Evolutionary conservation across 345 rosid genomes (phyloP).

Genomic region (Lenwebbia sp.): DNA sequence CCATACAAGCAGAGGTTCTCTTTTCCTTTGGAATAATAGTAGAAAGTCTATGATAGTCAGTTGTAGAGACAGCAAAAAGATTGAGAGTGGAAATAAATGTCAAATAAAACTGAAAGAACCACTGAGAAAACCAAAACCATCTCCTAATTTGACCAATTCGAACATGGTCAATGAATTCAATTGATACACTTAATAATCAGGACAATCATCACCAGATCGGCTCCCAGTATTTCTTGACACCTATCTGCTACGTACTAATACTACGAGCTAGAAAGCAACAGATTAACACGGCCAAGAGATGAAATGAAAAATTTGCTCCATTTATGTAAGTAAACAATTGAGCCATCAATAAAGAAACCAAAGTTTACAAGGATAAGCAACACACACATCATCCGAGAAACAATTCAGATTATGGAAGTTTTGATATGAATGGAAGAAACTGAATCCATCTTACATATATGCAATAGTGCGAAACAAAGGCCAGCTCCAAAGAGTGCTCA

Average conservation of each 20-base stretch:
- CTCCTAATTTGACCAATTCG: not conserved
- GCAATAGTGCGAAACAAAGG: not conserved
- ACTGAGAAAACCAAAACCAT: not conserved
- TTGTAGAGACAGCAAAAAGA: not conserved
- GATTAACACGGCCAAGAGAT: not conserved
- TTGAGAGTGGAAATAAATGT: not conserved
- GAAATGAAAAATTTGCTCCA: not conserved
- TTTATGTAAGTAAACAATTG: not conserved
- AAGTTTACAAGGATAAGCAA: not conserved
- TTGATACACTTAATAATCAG: not conserved
- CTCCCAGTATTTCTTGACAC: not conserved
- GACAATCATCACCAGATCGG: not conserved
- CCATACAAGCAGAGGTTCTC: slow-evolving; percentile 86
- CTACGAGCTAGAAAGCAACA: not conserved
- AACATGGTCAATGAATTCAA: not conserved
- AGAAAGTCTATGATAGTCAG: not conserved
- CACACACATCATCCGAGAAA: not conserved
- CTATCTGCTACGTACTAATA: not conserved
- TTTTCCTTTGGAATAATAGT: slow-evolving; percentile 35
- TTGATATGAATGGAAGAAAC: not conserved
- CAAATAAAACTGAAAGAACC: not conserved
- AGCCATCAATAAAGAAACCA: not conserved
- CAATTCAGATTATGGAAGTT: not conserved
- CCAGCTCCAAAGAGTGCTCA: not conserved
- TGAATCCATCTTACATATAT: not conserved